Evolutionary conservation across 1,284 basidiomycete species (phyloP).

Genomic region (Baeospora myosura): DNA sequence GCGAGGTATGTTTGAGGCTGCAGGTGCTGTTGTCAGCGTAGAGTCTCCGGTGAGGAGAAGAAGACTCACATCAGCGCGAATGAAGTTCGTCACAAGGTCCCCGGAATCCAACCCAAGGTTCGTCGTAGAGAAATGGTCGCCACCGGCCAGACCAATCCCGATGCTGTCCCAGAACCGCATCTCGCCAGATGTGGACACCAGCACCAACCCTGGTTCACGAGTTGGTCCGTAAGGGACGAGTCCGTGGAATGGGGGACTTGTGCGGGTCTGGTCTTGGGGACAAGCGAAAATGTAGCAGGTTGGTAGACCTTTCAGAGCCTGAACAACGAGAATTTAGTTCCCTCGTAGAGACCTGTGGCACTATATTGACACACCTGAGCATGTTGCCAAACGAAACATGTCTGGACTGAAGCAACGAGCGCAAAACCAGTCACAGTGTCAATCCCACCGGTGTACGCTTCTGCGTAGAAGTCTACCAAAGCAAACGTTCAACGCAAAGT

Average conservation of each 20-base stretch:
- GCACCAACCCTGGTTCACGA: conserved; percentile 71
- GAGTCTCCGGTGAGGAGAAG: not conserved
- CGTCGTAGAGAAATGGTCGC: conserved; percentile 52
- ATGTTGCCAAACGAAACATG: conserved; percentile 80
- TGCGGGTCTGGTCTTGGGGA: conserved; percentile 38
- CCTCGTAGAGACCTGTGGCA: conserved; percentile 4
- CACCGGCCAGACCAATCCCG: conserved; percentile 74
- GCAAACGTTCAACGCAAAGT: conserved; percentile 9
- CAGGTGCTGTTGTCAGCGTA: conserved; percentile 1
- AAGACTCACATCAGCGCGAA: conserved; percentile 53
- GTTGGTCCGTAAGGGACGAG: conserved; percentile 63
- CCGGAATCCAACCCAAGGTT: conserved; percentile 45
- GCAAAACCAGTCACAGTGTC: conserved; percentile 68
- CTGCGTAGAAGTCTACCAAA: conserved; percentile 54
- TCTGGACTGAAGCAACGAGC: conserved; percentile 60
- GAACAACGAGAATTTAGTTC: conserved; percentile 1
- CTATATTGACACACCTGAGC: conserved; percentile 49
- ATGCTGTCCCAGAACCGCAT: conserved; percentile 77
- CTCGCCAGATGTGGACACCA: conserved; percentile 56
- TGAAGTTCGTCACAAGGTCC: conserved; percentile 58
- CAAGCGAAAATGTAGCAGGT: conserved; percentile 80
- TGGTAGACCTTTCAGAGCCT: conserved; percentile 58
- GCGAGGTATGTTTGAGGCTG: conserved; percentile 62
- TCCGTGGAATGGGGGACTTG: conserved; percentile 53
- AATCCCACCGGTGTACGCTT: conserved; percentile 62